Base-by-base conservation (phyloP, 768 basidiomycete species). In the Phlebiopsis gigantea region DNA sequence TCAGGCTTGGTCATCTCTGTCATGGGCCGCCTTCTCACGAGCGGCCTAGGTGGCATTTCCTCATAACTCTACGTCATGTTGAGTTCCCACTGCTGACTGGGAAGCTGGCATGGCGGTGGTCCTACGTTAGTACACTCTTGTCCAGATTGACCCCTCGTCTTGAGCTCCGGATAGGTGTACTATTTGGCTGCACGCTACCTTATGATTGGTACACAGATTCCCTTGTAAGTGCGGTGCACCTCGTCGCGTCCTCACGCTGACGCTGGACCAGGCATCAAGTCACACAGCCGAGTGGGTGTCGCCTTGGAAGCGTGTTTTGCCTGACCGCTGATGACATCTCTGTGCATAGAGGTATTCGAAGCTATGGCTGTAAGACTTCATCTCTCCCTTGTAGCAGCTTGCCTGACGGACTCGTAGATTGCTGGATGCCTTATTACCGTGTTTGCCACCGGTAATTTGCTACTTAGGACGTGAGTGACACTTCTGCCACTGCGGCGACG, bases 381-480 rank as follows among this genome's bases (percentile, higher is more conserved):
- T 26, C 7, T 15, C 8, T 26, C 24, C 24, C 10, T 25, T 25
- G 8, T 25, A 26, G 7, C 25, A 15, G 8, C 10, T 17, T 26
- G 21, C 5, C 12, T 47, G 22, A 24, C 46, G 17, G 17, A 21
- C 42, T 48, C 47, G 14, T 28, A 51, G 50, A 39, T 51, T 7
- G 24, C 50, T 3, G 50, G 50, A 19, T 39, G 50, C 14, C 8
- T 41, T 30, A 51, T 41, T 14, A 31, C 50, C 10, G 34, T 51
- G 5, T 41, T 39, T 41, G 50, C 50, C n/a, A 51, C 29, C n/a
- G 50, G 50, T 12, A 51, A 51, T n/a, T 30, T 51, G n/a, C 50
- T 51, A n/a, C 25, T 51, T 6, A 51, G 50, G 24, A 31, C 30
- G 50, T 51, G 19, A 51, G 50, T 19, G 14, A 24, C 12, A n/a